Evolutionary conservation across 129 eudicot species (phyloP).

Genomic region (Chrysanthemum makinoi): DNA sequence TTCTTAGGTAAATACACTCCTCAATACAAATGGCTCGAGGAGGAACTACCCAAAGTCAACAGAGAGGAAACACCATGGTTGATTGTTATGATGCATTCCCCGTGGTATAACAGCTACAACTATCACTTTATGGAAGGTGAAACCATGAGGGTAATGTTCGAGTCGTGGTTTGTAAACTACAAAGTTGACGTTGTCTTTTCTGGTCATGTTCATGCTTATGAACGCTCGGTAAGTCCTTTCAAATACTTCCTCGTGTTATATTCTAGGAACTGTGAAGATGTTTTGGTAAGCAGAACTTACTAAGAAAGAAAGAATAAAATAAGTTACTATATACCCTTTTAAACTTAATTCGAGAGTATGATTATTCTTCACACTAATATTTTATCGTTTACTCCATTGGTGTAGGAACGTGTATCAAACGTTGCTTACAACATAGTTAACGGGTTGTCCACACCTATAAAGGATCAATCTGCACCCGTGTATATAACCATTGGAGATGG

Average conservation of each 20-base stretch:
- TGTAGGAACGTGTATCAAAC: conserved; percentile 79
- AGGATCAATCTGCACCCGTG: conserved; percentile 80
- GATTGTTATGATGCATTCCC: conserved; percentile 75
- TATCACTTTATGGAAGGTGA: conserved; percentile 93
- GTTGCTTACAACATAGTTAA: conserved; percentile 71
- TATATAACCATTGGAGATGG: conserved; percentile 91
- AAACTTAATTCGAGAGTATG: neutral
- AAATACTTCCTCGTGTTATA: neutral
- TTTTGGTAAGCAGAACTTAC: too few species aligned
- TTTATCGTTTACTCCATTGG: neutral
- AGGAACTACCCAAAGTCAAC: conserved; percentile 67
- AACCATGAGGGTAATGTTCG: conserved; percentile 84
- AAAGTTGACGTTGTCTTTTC: conserved; percentile 86
- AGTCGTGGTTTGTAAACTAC: conserved; percentile 76
- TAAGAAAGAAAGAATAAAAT: too few species aligned
- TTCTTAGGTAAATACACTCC: conserved; percentile 79
- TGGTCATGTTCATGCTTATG: conserved; percentile 95
- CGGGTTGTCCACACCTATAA: conserved; percentile 64
- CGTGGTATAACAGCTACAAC: conserved; percentile 85
- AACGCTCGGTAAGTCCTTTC: conserved; percentile 57
- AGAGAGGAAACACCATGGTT: conserved; percentile 85
- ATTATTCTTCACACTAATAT: neutral
- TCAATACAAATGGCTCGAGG: conserved; percentile 72
- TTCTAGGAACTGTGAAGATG: too few species aligned
- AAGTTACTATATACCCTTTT: too few species aligned